Conservation (phyloP, 2,329 filamentous ascomycete species). For the Setomelanomma holmii region DNA sequence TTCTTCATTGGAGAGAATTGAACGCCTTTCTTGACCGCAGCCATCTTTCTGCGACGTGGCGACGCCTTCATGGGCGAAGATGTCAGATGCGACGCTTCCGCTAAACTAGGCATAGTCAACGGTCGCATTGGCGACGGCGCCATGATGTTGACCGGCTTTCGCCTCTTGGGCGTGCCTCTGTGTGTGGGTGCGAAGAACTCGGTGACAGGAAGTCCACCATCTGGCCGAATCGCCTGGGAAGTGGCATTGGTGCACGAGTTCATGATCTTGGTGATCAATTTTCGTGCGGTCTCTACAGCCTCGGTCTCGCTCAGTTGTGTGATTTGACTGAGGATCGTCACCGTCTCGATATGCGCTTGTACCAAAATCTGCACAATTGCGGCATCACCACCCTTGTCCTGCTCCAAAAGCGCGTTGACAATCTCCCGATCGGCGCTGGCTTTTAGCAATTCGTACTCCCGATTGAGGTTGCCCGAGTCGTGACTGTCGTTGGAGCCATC, state of each 20-base stretch:
- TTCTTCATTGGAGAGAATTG: conserved; percentile 83
- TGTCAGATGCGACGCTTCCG: conserved; percentile 50
- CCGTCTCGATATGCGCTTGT: conserved; percentile 89
- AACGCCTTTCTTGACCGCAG: conserved; percentile 71
- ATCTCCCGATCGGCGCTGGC: conserved; percentile 81
- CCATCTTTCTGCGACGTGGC: conserved; percentile 77
- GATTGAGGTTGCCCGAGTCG: conserved; percentile 74
- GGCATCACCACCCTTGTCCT: conserved; percentile 82
- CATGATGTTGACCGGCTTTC: conserved; percentile 58
- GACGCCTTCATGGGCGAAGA: conserved; percentile 76
- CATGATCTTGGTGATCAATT: conserved; percentile 78
- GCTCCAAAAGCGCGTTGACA: conserved; percentile 77
- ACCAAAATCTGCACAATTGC: conserved; percentile 82
- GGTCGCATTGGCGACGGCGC: conserved; percentile 58
- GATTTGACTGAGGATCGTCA: conserved; percentile 82
- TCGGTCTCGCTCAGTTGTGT: conserved; percentile 83
- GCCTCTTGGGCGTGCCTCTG: conserved; percentile 77
- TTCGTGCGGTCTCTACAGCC: conserved; percentile 79
- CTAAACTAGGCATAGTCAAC: conserved; percentile 36
- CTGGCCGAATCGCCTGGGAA: conserved; percentile 88
- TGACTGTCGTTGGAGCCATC: conserved; percentile 68
- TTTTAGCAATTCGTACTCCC: conserved; percentile 87
- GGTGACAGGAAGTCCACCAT: conserved; percentile 69
- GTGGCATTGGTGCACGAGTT: conserved; percentile 76
- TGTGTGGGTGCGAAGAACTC: conserved; percentile 75